Percentiles rank a stretch among this genome's conserved stretches.
phyloP scores from a whole-genome alignment of 305 asterid genomes.

The Andrographis paniculata region DNA sequence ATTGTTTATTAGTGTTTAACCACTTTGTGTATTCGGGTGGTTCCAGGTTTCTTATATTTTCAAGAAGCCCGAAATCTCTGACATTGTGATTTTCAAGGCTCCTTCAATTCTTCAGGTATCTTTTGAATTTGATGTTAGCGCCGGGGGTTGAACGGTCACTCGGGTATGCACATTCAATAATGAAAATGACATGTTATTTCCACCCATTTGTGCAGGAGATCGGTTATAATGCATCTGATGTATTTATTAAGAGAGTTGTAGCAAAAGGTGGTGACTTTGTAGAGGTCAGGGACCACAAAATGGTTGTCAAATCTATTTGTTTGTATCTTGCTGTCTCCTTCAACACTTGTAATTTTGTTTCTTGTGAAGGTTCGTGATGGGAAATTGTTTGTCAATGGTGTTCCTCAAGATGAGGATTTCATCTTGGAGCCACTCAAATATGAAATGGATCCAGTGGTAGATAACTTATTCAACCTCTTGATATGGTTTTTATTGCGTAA shows the following conservation, averaged over 20 bases:
- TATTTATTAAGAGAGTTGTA: conserved; percentile 78
- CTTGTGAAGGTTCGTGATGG: conserved; percentile 61
- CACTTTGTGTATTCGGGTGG: conserved; percentile 5
- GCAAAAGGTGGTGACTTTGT: conserved; percentile 87
- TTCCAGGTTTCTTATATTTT: conserved; percentile 78
- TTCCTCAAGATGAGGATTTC: conserved; percentile 73
- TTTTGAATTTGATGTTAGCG: conserved; percentile 2
- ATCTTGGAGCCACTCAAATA: conserved; percentile 77
- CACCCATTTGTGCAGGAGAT: conserved; percentile 40
- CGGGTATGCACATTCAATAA: background rate
- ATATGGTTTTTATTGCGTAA: conserved; percentile 3
- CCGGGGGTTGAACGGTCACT: too few relatives aligned
- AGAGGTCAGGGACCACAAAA: conserved; percentile 37
- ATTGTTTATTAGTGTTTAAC: too few relatives aligned
- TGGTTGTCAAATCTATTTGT: conserved; percentile 14
- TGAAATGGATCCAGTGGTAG: conserved; percentile 82
- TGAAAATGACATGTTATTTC: conserved; percentile 6
- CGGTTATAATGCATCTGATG: conserved; percentile 60
- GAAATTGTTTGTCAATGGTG: conserved; percentile 59
- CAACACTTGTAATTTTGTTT: conserved; percentile 12
- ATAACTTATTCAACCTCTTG: conserved; percentile 1
- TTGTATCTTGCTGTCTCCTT: conserved; percentile 11
- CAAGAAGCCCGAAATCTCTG: conserved; percentile 72
- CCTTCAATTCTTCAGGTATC: conserved; percentile 74
- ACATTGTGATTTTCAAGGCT: conserved; percentile 78